phyloP scores from a whole-genome alignment of 1,284 basidiomycete genomes.

The Ceratobasidium sp. region DNA sequence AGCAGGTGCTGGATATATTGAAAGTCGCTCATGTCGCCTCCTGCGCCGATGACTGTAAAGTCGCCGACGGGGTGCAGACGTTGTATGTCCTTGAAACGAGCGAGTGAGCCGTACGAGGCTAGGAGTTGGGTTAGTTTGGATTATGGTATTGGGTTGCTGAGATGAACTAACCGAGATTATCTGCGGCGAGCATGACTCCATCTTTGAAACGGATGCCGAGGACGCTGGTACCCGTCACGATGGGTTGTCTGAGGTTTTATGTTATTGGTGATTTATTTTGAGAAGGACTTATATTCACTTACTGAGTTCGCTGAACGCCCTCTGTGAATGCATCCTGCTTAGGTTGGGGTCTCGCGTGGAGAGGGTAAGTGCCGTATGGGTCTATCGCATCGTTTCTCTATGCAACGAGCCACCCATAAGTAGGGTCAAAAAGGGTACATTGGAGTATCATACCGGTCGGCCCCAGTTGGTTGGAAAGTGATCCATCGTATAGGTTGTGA shows the following conservation, averaged over 20 bases:
- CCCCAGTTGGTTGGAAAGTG: constrained; percentile 84
- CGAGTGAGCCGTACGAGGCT: constrained; percentile 98
- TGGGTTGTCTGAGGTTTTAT: constrained; percentile 73
- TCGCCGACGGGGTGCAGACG: constrained; percentile 85
- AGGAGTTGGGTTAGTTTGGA: constrained; percentile 8
- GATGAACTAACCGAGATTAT: constrained; percentile 79
- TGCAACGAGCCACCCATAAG: neutral
- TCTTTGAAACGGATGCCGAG: constrained; percentile 94
- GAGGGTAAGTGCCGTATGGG: constrained; percentile 73
- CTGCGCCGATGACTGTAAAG: constrained; percentile 87
- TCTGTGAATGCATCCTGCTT: constrained; percentile 65
- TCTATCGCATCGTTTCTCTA: constrained; percentile 77
- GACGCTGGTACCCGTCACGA: constrained; percentile 96
- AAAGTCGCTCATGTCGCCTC: constrained; percentile 98
- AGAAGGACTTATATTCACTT: constrained; percentile 46
- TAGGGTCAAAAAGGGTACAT: neutral
- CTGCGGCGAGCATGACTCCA: constrained; percentile 98
- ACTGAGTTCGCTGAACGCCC: constrained; percentile 79
- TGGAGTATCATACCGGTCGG: constrained; percentile 62
- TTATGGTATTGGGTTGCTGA: neutral
- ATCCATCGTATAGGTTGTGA: constrained; percentile 60
- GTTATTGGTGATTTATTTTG: neutral
- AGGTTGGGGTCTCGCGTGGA: constrained; percentile 63
- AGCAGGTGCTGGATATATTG: constrained; percentile 88
- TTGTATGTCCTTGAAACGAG: constrained; percentile 94